These are phyloP conservation scores for Candida ipomoeae DNA, from an alignment of 805 yeast genomes.

Conservation along the genomic window DNA sequence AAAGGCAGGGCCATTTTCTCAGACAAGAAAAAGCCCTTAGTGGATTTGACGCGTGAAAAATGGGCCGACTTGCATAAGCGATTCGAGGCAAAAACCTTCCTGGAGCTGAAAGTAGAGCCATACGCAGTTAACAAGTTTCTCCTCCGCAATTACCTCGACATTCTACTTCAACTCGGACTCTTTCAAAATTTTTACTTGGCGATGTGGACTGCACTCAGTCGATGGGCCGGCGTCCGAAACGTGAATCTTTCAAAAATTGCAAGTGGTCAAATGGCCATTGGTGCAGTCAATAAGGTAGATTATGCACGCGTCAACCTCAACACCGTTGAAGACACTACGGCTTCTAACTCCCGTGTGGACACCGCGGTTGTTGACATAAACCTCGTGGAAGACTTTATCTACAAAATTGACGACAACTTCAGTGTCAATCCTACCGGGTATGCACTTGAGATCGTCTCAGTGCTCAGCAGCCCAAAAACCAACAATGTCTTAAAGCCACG, in stretches of 20 bases:
- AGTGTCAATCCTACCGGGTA: constrained; percentile 20
- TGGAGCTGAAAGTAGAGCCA: constrained; percentile 9
- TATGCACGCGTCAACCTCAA: constrained; percentile 6
- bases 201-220: constrained; percentile 31
- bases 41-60: constrained; percentile 29
- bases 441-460: constrained; percentile 26
- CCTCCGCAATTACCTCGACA: constrained; percentile 28
- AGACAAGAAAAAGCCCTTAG: constrained; percentile 24
- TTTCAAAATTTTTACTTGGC: constrained; percentile 26
- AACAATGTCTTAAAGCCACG: constrained; percentile 20
- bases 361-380: constrained; percentile 23
- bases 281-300: constrained; percentile 2
- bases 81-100: constrained; percentile 6
- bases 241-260: constrained; percentile 8
- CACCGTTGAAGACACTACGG: not conserved
- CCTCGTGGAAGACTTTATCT: constrained; percentile 32
- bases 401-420: constrained; percentile 26
- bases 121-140: constrained; percentile 30
- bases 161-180: constrained; percentile 28
- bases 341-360: not conserved
- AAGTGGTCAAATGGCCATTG: not conserved
- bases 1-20: constrained; percentile 24
- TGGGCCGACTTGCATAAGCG: constrained; percentile 16
- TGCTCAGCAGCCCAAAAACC: constrained; percentile 18
- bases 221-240: constrained; percentile 29